Evolutionary conservation across 2,329 filamentous ascomycete genomes (phyloP).

Genomic region (Acarospora socialis): DNA sequence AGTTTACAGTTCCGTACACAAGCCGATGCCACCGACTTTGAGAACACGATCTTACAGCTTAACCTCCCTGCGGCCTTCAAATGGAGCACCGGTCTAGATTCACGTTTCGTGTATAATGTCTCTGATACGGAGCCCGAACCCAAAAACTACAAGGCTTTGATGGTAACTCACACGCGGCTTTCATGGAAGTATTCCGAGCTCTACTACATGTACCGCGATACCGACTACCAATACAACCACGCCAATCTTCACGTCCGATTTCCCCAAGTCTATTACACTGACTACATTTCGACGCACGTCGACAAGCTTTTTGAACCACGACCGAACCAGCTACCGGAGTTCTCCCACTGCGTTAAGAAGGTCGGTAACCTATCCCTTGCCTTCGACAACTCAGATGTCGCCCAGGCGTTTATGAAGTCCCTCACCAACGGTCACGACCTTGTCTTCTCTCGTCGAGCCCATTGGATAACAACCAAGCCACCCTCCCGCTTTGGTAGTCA

Average conservation of each 20-base stretch:
- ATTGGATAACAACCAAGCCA: conserved; percentile 17
- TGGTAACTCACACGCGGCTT: conserved; percentile 13
- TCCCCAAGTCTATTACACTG: conserved; percentile 16
- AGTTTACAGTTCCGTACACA: conserved; percentile 16
- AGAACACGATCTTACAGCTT: conserved; percentile 17
- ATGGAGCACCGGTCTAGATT: conserved; percentile 16
- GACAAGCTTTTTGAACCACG: conserved; percentile 18
- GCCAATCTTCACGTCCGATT: conserved; percentile 17
- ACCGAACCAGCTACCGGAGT: conserved; percentile 15
- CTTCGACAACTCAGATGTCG: conserved; percentile 14
- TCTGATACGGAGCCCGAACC: conserved; percentile 17
- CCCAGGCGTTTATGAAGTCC: conserved; percentile 18
- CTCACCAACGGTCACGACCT: conserved; percentile 19
- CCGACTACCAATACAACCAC: conserved; percentile 19
- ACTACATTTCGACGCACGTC: conserved; percentile 21
- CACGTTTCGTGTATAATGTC: conserved; percentile 19
- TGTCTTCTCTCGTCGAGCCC: conserved; percentile 18
- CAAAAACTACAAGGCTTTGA: conserved; percentile 21
- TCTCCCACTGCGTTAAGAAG: conserved; percentile 21
- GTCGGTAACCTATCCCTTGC: conserved; percentile 10
- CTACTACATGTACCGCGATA: conserved; percentile 20
- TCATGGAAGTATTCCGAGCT: conserved; percentile 18
- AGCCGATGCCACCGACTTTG: conserved; percentile 17
- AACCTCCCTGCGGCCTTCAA: conserved; percentile 15
- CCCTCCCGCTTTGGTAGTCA: conserved; percentile 15